These are phyloP conservation scores for Geum urbanum DNA, from an alignment of 306 rosid genomes.

Conservation along the genomic window DNA sequence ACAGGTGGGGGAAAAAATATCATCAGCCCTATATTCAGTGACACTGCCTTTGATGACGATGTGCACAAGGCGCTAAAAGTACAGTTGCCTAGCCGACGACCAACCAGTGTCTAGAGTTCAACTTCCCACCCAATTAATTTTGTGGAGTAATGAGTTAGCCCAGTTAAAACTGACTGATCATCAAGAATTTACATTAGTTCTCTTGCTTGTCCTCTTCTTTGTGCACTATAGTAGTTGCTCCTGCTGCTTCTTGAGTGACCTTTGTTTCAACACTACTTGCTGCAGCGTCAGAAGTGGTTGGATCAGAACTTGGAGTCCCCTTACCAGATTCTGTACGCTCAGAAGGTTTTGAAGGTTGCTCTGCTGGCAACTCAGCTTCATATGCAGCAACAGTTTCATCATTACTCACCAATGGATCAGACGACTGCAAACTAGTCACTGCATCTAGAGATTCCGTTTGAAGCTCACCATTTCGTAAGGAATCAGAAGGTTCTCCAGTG, in stretches of 20 bases:
- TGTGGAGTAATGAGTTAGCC: conserved; percentile 42
- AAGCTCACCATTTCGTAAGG: conserved; percentile 64
- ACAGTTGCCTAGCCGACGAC: conserved; percentile 47
- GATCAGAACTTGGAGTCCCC: conserved; percentile 28
- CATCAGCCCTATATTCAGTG: conserved; percentile 40
- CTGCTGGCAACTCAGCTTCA: conserved; percentile 24
- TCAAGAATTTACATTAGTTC: conserved; percentile 54
- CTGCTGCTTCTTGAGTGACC: conserved; percentile 30
- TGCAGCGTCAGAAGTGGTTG: conserved; percentile 23
- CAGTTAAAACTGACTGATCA: conserved; percentile 35
- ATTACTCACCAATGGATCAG: conserved; percentile 31
- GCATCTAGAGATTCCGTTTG: conserved; percentile 38
- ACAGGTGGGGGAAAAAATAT: conserved; percentile 53
- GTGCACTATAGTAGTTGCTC: conserved; percentile 29
- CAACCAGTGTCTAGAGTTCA: conserved; percentile 32
- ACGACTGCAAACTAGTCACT: conserved; percentile 41
- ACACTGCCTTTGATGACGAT: conserved; percentile 24
- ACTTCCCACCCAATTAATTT: conserved; percentile 66
- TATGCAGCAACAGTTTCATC: conserved; percentile 36
- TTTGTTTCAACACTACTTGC: conserved; percentile 18
- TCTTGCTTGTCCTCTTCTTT: conserved; percentile 31
- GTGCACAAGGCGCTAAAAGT: conserved; percentile 39
- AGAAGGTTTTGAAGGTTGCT: conserved; percentile 27
- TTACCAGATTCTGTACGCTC: conserved; percentile 32
- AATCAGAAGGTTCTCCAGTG: conserved; percentile 52